A percentile compares a stretch with the other conserved stretches of the same genome.
Evolutionary conservation across 2,329 filamentous ascomycete genomes (phyloP).

Genomic region (Monilinia vaccinii-corymbosi): DNA sequence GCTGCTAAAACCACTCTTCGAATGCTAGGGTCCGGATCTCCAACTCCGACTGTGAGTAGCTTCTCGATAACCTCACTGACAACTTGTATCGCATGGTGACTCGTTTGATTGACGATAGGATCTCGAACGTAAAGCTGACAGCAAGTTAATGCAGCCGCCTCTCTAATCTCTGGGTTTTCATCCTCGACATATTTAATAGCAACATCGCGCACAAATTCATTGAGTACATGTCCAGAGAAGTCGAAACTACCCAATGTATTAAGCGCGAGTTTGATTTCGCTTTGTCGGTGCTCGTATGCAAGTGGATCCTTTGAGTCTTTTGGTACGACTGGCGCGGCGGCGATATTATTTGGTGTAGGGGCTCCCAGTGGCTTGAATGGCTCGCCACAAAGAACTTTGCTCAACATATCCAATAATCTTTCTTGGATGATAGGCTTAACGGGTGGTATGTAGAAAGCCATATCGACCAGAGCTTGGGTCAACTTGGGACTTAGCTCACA

Average conservation of each 20-base stretch:
- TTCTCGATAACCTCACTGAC: conserved; percentile 98
- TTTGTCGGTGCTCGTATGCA: conserved; percentile 70
- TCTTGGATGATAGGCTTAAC: conserved; percentile 91
- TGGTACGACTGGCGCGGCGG: conserved; percentile 70
- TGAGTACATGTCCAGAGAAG: conserved; percentile 84
- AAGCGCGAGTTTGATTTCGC: conserved; percentile 84
- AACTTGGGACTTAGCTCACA: conserved; percentile 90
- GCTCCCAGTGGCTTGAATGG: conserved; percentile 89
- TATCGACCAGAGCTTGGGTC: conserved; percentile 91
- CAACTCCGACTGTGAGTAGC: conserved; percentile 86
- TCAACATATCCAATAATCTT: conserved; percentile 86
- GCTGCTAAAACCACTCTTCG: conserved; percentile 80
- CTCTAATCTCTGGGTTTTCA: conserved; percentile 85
- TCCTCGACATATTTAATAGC: conserved; percentile 98
- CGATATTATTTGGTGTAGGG: conserved; percentile 71
- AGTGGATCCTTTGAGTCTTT: conserved; percentile 80
- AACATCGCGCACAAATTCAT: conserved; percentile 97
- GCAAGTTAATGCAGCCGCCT: conserved; percentile 90
- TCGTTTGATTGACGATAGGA: conserved; percentile 96
- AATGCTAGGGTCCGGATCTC: conserved; percentile 83
- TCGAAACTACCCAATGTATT: conserved; percentile 98
- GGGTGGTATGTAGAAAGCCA: conserved; percentile 97
- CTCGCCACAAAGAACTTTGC: conserved; percentile 83
- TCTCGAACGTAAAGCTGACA: conserved; percentile 96
- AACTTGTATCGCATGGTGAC: conserved; percentile 91